These are phyloP conservation scores for Agapanthus africanus DNA, from an alignment of 106 monocot genomes.

Conservation along the genomic window DNA sequence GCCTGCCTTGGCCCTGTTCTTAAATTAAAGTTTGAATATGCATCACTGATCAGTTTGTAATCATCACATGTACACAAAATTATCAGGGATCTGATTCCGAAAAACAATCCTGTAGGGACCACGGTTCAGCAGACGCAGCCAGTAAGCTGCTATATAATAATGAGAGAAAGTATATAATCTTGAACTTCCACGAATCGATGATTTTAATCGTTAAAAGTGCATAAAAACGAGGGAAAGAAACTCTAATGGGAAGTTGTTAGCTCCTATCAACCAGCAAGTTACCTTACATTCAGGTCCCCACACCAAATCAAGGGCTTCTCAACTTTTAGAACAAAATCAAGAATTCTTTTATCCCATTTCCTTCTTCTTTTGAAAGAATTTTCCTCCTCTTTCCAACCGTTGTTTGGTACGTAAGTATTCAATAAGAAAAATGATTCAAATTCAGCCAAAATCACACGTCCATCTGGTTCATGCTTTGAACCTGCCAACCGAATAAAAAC, in stretches of 20 bases:
- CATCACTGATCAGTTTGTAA: background rate
- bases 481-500: conserved; percentile 34
- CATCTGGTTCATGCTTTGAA: conserved; percentile 92
- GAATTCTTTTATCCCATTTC: conserved; percentile 96
- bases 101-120: background rate
- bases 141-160: background rate
- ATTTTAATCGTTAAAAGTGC: background rate
- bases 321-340: conserved; percentile 71
- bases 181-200: background rate
- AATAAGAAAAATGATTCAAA: conserved; percentile 73
- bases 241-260: background rate
- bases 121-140: background rate
- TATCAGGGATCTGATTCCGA: background rate
- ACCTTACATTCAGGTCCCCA: conserved; percentile 97
- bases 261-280: conserved; percentile 2
- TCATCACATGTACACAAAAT: background rate
- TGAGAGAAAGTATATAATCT: background rate
- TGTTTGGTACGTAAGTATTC: conserved; percentile 92
- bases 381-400: conserved; percentile 98
- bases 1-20: no score
- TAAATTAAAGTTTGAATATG: background rate
- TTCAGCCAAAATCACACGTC: conserved; percentile 96
- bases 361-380: conserved; percentile 87
- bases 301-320: conserved; percentile 95
- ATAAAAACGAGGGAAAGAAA: background rate